Base-by-base conservation (phyloP, 495 filamentous ascomycete genomes). In the Endocarpon pusillum region DNA sequence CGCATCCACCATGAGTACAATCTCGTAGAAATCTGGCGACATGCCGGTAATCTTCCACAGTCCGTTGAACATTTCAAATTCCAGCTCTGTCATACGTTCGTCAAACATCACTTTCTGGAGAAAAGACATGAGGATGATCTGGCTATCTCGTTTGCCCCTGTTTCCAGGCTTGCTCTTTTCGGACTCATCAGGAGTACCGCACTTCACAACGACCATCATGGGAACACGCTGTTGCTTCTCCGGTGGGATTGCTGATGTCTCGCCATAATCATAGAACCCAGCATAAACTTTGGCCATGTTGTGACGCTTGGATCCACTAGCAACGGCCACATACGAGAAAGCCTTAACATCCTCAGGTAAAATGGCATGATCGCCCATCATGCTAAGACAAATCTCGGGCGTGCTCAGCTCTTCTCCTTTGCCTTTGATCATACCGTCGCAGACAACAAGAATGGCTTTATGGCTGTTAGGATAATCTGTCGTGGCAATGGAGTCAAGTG, bases 81-180 rank as follows among this genome's bases (percentile, higher is more conserved):
- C 91, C n/a, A 99, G 71, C 50, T 99, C 86, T 3, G 91, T 96
- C 91, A 99, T 99, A 23, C 91, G 80, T 55, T 99, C 91, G 51
- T 99, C 91, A 50, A 99, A 99, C 91, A 99, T 99, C 42, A 99
- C 89, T 58, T 99, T 99, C 54, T 99, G 91, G 45, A 99, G 61
- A 68, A 99, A 99, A 14, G 84, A 92, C 91, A 99, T 99, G 32
- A 99, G 58, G 44, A 99, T 87, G 49, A 99, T 94, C 55, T 99
- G 91, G 58, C 80, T 86, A 66, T 99, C 91, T 51, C 91, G 78
- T 62, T 99, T 99, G 46, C 91, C 91, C 44, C 91, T 73, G 53
- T 99, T 99, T 38, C 91, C 91, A 2, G 91, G 83, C 54, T 96
- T 99, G 21, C 76, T 59, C 40, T 75, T 72, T 19, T 53, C 66